phyloP scores from a whole-genome alignment of 257 asterid species.

The Ilex asprella region DNA sequence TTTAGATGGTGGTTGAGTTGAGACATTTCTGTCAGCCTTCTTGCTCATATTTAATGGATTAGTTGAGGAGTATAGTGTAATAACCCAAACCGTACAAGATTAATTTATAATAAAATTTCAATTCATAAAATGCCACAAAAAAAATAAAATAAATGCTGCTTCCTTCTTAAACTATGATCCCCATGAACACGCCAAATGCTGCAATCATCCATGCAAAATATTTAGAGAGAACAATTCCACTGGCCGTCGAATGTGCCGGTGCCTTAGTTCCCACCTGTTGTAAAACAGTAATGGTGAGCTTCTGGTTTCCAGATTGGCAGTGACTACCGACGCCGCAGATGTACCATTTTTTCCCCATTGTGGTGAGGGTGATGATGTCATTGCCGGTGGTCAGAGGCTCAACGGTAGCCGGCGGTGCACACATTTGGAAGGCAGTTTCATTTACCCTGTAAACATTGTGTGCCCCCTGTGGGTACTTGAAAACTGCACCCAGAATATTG shows the following conservation, averaged over 20 bases:
- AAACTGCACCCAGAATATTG: conserved; percentile 11
- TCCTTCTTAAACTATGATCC: not conserved
- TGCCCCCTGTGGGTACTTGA: conserved; percentile 10
- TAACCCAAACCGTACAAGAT: too few relatives aligned
- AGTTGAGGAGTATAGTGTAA: too few relatives aligned
- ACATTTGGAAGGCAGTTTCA: conserved; percentile 25
- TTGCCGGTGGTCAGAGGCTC: conserved; percentile 9
- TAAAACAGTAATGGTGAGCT: conserved; percentile 30
- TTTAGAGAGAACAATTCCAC: not conserved
- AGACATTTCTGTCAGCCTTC: conserved; percentile 9
- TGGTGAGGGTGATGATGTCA: conserved; percentile 17
- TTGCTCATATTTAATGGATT: conserved; percentile 1
- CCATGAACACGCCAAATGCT: conserved; percentile 7
- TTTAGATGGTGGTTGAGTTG: conserved; percentile 31
- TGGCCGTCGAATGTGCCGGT: not conserved
- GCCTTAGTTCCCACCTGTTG: not conserved
- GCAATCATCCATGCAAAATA: conserved; percentile 12
- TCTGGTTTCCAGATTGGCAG: conserved; percentile 27
- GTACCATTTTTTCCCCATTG: conserved; percentile 38
- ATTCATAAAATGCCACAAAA: too few relatives aligned
- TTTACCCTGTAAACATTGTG: conserved; percentile 30
- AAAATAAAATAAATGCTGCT: too few relatives aligned
- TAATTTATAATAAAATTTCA: too few relatives aligned
- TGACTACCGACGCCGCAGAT: conserved; percentile 19
- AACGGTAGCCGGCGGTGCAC: conserved; percentile 11